Base-by-base conservation (phyloP, 306 rosid genomes). In the Hylodesmum podocarpum region DNA sequence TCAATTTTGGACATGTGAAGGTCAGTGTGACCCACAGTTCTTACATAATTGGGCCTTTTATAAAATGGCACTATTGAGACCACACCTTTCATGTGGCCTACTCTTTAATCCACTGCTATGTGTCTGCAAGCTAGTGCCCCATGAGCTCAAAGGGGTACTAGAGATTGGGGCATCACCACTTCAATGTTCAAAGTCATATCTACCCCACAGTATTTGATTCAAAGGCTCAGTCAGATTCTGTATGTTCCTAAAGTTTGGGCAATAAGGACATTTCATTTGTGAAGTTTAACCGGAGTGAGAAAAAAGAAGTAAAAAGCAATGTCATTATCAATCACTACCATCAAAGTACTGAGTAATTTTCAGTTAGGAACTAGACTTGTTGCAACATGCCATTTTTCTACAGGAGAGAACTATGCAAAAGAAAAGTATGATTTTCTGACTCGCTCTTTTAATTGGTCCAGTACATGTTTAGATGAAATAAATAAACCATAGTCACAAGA, bases 241-340 rank as follows among this genome's bases (percentile, higher is more conserved):
- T 18, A n/a, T 50, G 58, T 39, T 53, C 57, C 34, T 44, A 31
- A 50, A 81, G 80, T 43, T 3, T 36, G 40, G 69, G 68, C 33
- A 57, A 14, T 16, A 28, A 8, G 29, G 77, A 37, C 71, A 34
- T 58, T 65, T 73, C 41, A 29, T 28, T 41, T 64, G 50, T 2
- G 50, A 29, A 53, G 62, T 59, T 66, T 64, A 78, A 50, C n/a
- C 11, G 46, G 58, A 46, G 54, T 14, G 25, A 47, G 72, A 69
- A 62, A 11, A 37, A 31, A 59, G 75, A 41, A 79, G 87, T 51
- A 39, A 64, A 68, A 78, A 83, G 81, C 29, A 67, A 83, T 28
- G 83, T 83, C 83, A 16, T 16, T 78, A 4, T 78, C 83, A 9
- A 43, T 59, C 86, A 12, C 86, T 78, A 37, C 57, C 74, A 18